These are phyloP conservation scores for Ambrosiella cleistominuta DNA, from an alignment of 2,329 filamentous ascomycete genomes.

Conservation along the genomic window DNA sequence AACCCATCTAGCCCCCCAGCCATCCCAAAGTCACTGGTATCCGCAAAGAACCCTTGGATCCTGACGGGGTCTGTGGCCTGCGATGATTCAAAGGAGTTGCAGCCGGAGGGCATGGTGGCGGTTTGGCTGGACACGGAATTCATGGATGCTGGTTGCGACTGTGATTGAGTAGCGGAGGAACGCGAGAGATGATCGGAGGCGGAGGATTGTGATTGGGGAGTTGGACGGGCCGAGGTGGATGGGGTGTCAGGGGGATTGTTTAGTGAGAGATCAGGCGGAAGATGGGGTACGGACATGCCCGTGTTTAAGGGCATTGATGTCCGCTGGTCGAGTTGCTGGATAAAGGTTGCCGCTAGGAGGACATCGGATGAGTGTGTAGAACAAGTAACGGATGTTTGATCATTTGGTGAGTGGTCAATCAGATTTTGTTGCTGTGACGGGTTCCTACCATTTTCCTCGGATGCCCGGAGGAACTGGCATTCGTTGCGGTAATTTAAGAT, in stretches of 20 bases:
- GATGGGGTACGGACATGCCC: background rate
- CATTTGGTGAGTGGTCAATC: slow-evolving; percentile 17
- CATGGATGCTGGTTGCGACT: background rate
- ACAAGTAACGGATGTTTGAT: background rate
- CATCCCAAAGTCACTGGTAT: background rate
- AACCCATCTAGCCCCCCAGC: background rate
- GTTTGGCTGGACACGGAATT: background rate
- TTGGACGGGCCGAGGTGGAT: slow-evolving; percentile 3
- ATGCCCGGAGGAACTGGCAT: slow-evolving; percentile 25
- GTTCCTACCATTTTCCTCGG: slow-evolving; percentile 24
- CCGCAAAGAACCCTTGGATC: background rate
- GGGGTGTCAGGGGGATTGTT: background rate
- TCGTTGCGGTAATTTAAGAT: slow-evolving; percentile 29
- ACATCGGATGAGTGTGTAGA: background rate
- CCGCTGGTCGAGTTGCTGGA: background rate
- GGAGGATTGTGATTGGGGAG: slow-evolving; percentile 4
- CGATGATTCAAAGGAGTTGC: background rate
- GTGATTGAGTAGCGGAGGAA: background rate
- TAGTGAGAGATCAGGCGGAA: slow-evolving; percentile 1
- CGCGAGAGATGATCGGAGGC: slow-evolving; percentile 1
- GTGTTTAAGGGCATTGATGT: background rate
- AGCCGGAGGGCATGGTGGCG: background rate
- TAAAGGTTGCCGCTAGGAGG: background rate
- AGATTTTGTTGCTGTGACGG: slow-evolving; percentile 24
- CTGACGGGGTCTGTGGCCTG: background rate